phyloP scores from a whole-genome alignment of 2,329 filamentous ascomycete genomes.

The Penicillium expansum region DNA sequence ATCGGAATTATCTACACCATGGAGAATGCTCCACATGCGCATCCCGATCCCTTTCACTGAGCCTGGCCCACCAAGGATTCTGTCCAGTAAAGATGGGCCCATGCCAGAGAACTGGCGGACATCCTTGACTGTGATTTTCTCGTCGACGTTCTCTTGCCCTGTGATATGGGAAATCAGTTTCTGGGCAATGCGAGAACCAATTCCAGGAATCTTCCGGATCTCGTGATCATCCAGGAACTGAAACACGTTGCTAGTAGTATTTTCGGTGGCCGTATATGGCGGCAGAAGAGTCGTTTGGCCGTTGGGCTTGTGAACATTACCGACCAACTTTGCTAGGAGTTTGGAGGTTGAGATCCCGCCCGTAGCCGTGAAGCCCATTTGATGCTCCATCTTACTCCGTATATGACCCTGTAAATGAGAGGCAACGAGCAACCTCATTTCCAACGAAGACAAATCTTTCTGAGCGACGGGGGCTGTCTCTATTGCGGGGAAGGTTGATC shows the following conservation, averaged over 20 bases:
- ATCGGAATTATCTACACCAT: constrained; percentile 73
- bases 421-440: constrained; percentile 67
- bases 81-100: constrained; percentile 63
- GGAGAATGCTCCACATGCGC: constrained; percentile 73
- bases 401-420: constrained; percentile 78
- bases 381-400: constrained; percentile 67
- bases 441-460: constrained; percentile 31
- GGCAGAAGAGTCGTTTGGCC: constrained; percentile 81
- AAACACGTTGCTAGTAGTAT: constrained; percentile 51
- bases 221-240: constrained; percentile 73
- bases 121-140: constrained; percentile 62
- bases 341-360: constrained; percentile 88
- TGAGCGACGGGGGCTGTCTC: constrained; percentile 19
- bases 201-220: constrained; percentile 77
- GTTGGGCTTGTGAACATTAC: constrained; percentile 79
- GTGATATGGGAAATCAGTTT: constrained; percentile 63
- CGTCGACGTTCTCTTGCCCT: constrained; percentile 44
- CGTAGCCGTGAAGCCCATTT: constrained; percentile 81
- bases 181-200: constrained; percentile 76
- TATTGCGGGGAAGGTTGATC: constrained; percentile 56
- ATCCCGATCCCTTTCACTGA: constrained; percentile 67
- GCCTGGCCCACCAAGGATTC: constrained; percentile 67
- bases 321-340: constrained; percentile 78
- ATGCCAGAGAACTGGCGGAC: constrained; percentile 64
- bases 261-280: constrained; percentile 47